Base-by-base conservation (phyloP, 2,329 filamentous ascomycete genomes). In the Botrytis aclada region DNA sequence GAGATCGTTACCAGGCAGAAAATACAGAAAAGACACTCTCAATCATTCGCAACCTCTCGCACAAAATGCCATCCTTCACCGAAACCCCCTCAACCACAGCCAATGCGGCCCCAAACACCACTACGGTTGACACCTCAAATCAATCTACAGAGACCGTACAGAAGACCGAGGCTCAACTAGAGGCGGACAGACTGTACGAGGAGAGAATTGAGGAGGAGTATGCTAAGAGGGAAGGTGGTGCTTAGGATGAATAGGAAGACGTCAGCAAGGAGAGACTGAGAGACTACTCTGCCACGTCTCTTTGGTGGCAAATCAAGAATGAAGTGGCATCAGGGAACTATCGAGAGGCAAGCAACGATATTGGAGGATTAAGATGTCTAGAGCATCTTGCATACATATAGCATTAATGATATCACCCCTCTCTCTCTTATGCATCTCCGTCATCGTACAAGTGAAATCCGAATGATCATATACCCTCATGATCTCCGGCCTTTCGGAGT, bases 201-300 rank as follows among this genome's bases (percentile, higher is more conserved):
- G 74, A 76, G 47, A 65, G 65, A 18, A 75, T 76, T 5, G 74
- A 76, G 69, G 74, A 76, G 61, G 74, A 76, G 37, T 76, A 76
- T 72, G 73, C 73, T 9, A 76, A 76, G 65, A 70, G 74, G n/a
- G 74, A 76, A 61, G 74, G 74, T 10, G 74, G 74, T 60, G 74
- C 76, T 83, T 81, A 80, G 75, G 80, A 39, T n/a, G 39, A 29
- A 58, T 34, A 34, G 67, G 16, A 70, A 58, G 45, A n/a, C 32
- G 16, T 34, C 3, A 32, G 37, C 45, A 47, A 43, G 63, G 61
- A 58, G 39, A n/a, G 29, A 37, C 39, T 63, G 61, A 58, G 39
- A n/a, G 29, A 37, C 39, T 63, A n/a, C 54, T 45, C 39, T 29
- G 8, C 43, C 37, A 54, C 20, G 58, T 39, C 25, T 34, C 39